phyloP scores from a whole-genome alignment of 192 early-diverging fungal genomes.

The Entrophospora sp. region DNA sequence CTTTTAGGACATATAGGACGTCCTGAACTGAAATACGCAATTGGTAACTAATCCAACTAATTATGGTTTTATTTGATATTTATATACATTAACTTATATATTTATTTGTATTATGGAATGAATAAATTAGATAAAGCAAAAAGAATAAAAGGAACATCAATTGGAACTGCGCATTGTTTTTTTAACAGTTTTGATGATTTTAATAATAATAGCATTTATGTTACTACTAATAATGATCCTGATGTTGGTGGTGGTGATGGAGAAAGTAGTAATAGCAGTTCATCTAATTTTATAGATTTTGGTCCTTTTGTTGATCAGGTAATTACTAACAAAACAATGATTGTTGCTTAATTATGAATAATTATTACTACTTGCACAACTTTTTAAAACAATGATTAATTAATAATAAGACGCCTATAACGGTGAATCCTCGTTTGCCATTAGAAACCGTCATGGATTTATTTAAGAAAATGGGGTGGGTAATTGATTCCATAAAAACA shows the following conservation, averaged over 20 bases:
- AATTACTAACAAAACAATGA: neutral
- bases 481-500: neutral
- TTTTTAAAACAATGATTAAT: constrained; percentile 5
- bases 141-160: constrained; percentile 31
- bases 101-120: neutral
- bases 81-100: neutral
- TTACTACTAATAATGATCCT: too few species aligned
- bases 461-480: constrained; percentile 71
- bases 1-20: constrained; percentile 66
- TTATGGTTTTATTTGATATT: neutral
- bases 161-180: constrained; percentile 40
- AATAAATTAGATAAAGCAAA: constrained; percentile 36
- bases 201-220: neutral
- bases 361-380: neutral
- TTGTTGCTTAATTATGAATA: neutral
- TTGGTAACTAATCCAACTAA: constrained; percentile 37
- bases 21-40: constrained; percentile 48
- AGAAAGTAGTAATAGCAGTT: constrained; percentile 18
- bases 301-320: constrained; percentile 48
- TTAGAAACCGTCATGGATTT: constrained; percentile 72
- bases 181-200: constrained; percentile 29
- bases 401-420: constrained; percentile 49
- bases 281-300: constrained; percentile 39
- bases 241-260: constrained; percentile 1
- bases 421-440: constrained; percentile 57